Conservation (phyloP, 2,329 filamentous ascomycete genomes). For the Cladosporium sp. region DNA sequence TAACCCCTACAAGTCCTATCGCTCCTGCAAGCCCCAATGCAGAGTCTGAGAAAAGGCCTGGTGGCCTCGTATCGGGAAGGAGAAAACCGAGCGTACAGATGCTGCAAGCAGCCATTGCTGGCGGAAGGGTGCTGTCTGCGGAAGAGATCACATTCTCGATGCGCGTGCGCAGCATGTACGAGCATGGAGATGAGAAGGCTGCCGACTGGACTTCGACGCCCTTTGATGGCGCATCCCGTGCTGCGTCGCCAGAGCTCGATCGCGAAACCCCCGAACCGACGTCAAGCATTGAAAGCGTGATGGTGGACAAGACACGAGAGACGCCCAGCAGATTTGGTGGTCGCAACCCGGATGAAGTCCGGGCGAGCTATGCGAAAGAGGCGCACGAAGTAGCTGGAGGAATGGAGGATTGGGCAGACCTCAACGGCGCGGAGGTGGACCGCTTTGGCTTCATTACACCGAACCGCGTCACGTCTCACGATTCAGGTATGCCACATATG, state of each 20-base stretch:
- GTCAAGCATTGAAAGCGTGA: not conserved
- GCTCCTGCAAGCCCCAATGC: not conserved
- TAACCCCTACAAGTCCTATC: not conserved
- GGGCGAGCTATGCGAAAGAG: conserved; percentile 34
- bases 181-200: conserved; percentile 52
- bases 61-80: conserved; percentile 19
- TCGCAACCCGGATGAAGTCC: not conserved
- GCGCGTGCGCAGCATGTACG: conserved; percentile 59
- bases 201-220: conserved; percentile 33
- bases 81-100: conserved; percentile 32
- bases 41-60: not conserved
- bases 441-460: conserved; percentile 59
- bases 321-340: not conserved
- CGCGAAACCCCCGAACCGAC: conserved; percentile 14
- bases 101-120: conserved; percentile 30
- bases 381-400: conserved; percentile 55
- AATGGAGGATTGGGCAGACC: conserved; percentile 59
- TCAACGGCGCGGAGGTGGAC: conserved; percentile 54
- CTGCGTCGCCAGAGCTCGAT: conserved; percentile 6
- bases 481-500: conserved; percentile 13
- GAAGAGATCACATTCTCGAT: conserved; percentile 59
- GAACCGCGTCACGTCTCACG: conserved; percentile 32
- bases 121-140: conserved; percentile 50
- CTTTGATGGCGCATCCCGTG: not conserved
- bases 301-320: conserved; percentile 5